These are phyloP conservation scores for Stemphylium beticola DNA, from an alignment of 2,329 filamentous ascomycete species.

Conservation along the genomic window DNA sequence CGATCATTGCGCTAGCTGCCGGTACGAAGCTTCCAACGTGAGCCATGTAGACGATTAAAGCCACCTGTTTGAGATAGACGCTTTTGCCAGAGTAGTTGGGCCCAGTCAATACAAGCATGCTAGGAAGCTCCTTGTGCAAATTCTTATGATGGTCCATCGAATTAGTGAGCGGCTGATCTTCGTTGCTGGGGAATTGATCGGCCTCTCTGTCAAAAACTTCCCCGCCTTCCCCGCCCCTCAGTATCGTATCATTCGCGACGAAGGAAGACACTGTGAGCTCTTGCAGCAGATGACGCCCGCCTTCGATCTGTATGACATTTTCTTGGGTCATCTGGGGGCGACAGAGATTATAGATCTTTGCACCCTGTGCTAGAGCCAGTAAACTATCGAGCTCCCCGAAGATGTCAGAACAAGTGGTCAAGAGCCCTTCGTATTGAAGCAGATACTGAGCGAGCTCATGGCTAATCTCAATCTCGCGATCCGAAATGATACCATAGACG, in stretches of 20 bases:
- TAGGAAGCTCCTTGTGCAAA: conserved; percentile 55
- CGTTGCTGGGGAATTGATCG: neutral
- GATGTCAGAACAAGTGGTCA: conserved; percentile 74
- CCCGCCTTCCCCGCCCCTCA: conserved; percentile 63
- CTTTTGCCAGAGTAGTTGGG: conserved; percentile 98
- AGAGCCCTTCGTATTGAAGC: conserved; percentile 69
- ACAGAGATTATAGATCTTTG: conserved; percentile 73
- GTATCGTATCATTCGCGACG: conserved; percentile 79
- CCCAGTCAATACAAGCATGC: conserved; percentile 82
- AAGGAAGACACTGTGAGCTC: conserved; percentile 82
- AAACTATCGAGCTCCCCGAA: conserved; percentile 88
- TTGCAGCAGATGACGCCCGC: conserved; percentile 86
- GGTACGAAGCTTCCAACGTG: conserved; percentile 92
- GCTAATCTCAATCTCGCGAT: conserved; percentile 87
- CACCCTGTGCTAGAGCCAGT: conserved; percentile 78
- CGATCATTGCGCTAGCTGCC: conserved; percentile 75
- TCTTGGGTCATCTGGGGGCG: conserved; percentile 71
- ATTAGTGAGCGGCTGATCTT: conserved; percentile 1
- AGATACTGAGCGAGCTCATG: conserved; percentile 76
- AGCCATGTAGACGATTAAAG: conserved; percentile 87
- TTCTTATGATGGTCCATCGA: conserved; percentile 8
- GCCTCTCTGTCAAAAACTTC: conserved; percentile 1
- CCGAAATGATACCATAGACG: conserved; percentile 84
- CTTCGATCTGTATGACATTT: conserved; percentile 75
- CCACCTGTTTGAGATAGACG: conserved; percentile 91